Base-by-base conservation (phyloP, 495 filamentous ascomycete genomes). In the Penicillium coffeae region DNA sequence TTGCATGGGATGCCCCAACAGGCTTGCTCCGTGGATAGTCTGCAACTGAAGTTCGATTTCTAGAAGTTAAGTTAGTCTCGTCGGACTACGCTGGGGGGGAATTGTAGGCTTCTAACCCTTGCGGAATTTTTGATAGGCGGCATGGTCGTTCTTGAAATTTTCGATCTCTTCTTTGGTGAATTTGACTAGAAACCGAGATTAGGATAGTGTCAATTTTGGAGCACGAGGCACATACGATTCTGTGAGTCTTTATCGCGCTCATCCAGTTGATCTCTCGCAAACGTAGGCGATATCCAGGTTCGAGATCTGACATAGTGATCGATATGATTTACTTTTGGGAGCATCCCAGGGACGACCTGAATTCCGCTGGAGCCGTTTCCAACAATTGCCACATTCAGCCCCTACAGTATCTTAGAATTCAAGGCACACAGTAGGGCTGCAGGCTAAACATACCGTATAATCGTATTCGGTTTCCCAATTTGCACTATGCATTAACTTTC, bases 321-420 rank as follows among this genome's bases (percentile, higher is more conserved):
- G 13, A 76, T 64, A 15, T 74, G 69, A 9, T 65, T 56, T 12
- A 80, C 78, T 7, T 69, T 52, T 10, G 77, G 77, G 45, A 83
- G 72, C 18, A 87, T 72, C 6, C 74, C 74, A 1, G 83, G 81
- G 12, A 88, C 74, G 16, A 87, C 73, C 52, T 88, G 83, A 25
- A 72, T 68, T 2, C 68, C 69, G 52, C 70, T 75, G 4, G 65
- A 77, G 2, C 78, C 76, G 40, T 73, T 74, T 1, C 79, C 80
- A 42, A 84, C 75, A 0, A 82, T 60, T 2, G 74, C 78, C 32
- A 84, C 73, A 10, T 54, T 64, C 52, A 81, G 76, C 12, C 68
- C 69, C 49, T 70, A 51, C 12, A 61, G 0, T n/a, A 3, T 2
- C 5, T 64, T 36, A 70, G 47, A 65, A 50, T n/a, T 49, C 18